Evolutionary conservation across 441 rosid species (phyloP).

Genomic region (Corymbia calophylla): DNA sequence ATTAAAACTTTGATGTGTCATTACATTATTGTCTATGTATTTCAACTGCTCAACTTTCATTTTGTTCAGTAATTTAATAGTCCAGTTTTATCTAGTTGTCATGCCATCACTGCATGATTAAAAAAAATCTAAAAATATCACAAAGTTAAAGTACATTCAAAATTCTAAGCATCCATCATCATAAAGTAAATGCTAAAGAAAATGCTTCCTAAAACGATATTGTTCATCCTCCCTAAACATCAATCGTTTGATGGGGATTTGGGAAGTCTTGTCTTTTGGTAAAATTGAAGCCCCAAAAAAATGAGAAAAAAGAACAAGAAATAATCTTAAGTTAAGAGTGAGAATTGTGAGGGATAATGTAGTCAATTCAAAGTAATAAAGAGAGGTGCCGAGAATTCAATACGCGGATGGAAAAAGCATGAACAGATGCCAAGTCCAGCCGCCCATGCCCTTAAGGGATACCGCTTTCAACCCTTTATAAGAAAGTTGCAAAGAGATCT

Average conservation of each 20-base stretch:
- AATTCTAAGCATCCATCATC: background rate
- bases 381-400: fast-evolving
- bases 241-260: background rate
- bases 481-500: background rate
- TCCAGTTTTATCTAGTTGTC: background rate
- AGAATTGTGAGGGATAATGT: fast-evolving
- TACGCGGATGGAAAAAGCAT: fast-evolving
- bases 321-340: background rate
- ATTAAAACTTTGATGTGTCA: background rate
- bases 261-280: fast-evolving
- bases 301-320: fast-evolving
- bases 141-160: background rate
- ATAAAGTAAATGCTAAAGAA: background rate
- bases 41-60: background rate
- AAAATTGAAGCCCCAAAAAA: background rate
- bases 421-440: background rate
- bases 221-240: background rate
- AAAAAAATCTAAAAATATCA: background rate
- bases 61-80: fast-evolving
- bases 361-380: fast-evolving
- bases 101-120: background rate
- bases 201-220: background rate
- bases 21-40: background rate
- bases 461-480: background rate
- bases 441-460: background rate